These are phyloP conservation scores for Fusarium sp. DNA, from an alignment of 2,329 filamentous ascomycete genomes.

Conservation along the genomic window DNA sequence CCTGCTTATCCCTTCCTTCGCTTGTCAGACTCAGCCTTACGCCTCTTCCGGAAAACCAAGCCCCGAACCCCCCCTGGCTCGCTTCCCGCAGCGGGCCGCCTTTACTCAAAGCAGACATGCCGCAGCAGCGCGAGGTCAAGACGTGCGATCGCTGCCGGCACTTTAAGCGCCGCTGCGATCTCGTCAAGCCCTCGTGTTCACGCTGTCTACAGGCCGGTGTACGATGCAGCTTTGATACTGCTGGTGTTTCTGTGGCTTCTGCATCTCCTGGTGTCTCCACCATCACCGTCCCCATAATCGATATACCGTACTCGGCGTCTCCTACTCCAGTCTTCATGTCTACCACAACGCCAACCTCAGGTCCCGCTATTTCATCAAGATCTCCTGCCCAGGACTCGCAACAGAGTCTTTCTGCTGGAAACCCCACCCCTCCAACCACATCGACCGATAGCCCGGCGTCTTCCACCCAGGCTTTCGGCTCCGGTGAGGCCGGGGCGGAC, in stretches of 20 bases:
- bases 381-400: slow-evolving; percentile 33
- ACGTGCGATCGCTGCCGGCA: slow-evolving; percentile 53
- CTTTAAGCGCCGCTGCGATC: slow-evolving; percentile 52
- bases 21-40: neutral
- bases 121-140: slow-evolving; percentile 51
- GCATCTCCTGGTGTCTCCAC: slow-evolving; percentile 12
- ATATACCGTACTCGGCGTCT: neutral
- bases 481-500: slow-evolving; percentile 16
- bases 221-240: slow-evolving; percentile 49
- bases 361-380: slow-evolving; percentile 3
- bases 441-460: slow-evolving; percentile 47
- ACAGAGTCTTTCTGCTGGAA: slow-evolving; percentile 28
- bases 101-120: slow-evolving; percentile 37
- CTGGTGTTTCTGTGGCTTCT: slow-evolving; percentile 27
- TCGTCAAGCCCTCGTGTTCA: slow-evolving; percentile 50
- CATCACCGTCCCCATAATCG: slow-evolving; percentile 26
- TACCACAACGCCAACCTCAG: neutral
- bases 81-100: slow-evolving; percentile 26
- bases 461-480: slow-evolving; percentile 3
- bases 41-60: neutral
- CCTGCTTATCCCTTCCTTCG: neutral
- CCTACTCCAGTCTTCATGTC: neutral
- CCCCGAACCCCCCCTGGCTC: neutral
- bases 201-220: slow-evolving; percentile 50
- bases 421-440: slow-evolving; percentile 46